These are phyloP conservation scores for Cryphonectria carpinicola DNA, from an alignment of 2,329 filamentous ascomycete species.

Conservation along the genomic window DNA sequence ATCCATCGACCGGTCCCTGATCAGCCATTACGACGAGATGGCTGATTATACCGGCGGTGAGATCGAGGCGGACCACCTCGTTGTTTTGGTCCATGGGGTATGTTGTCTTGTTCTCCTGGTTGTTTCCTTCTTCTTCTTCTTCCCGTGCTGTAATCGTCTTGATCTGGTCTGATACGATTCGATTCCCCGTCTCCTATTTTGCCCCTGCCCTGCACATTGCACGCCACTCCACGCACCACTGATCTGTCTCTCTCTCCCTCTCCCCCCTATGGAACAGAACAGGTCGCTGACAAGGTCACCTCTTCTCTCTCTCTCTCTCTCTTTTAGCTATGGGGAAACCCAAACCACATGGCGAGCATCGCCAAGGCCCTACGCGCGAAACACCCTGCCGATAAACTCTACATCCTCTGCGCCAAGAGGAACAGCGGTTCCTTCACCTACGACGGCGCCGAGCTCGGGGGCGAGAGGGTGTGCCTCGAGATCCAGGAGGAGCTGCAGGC, in stretches of 20 bases:
- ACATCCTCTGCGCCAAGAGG: conserved; percentile 72
- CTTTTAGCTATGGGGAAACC: conserved; percentile 75
- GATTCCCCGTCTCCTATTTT: neutral
- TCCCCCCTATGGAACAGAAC: neutral
- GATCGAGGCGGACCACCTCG: conserved; percentile 68
- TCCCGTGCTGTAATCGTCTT: neutral
- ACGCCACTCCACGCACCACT: neutral
- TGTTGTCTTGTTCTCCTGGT: conserved; percentile 35
- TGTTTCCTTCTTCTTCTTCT: neutral
- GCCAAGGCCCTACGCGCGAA: conserved; percentile 66
- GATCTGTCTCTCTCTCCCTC: neutral
- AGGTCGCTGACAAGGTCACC: neutral
- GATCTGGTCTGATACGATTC: neutral
- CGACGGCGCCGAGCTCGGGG: conserved; percentile 70
- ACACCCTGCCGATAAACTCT: conserved; percentile 64
- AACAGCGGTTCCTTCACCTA: conserved; percentile 76
- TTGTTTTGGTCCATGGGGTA: conserved; percentile 78
- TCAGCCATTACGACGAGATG: conserved; percentile 36
- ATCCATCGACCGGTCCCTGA: conserved; percentile 41
- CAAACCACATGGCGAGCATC: conserved; percentile 70
- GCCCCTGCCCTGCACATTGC: neutral
- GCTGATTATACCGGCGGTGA: conserved; percentile 57
- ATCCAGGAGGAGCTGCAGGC: conserved; percentile 66
- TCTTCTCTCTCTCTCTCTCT: too few species aligned
- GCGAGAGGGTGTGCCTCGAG: conserved; percentile 68